Conservation (phyloP, 2,329 filamentous ascomycete genomes). For the Alternaria rosae region DNA sequence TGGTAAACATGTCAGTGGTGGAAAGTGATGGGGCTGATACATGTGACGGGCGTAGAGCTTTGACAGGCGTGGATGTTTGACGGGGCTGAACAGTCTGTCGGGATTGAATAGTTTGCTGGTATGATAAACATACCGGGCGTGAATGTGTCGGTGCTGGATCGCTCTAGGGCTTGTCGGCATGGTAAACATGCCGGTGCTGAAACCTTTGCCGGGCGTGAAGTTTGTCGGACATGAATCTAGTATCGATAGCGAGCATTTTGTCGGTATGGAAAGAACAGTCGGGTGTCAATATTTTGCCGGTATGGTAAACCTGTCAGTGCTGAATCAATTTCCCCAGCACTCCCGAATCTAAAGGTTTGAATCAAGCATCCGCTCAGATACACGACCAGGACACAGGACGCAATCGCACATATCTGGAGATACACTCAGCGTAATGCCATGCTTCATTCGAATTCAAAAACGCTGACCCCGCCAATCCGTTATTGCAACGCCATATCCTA, state of each 20-base stretch:
- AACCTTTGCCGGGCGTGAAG: neutral
- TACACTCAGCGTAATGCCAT: neutral
- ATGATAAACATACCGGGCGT: neutral
- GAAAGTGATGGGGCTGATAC: neutral
- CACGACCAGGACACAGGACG: neutral
- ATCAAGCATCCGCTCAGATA: neutral
- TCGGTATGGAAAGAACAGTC: neutral
- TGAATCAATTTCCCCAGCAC: neutral
- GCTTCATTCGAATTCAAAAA: conserved; percentile 15
- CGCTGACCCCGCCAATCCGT: conserved; percentile 13
- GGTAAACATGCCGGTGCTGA: neutral
- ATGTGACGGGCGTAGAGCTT: neutral
- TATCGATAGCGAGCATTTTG: neutral
- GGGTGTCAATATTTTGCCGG: neutral
- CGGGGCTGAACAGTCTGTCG: neutral
- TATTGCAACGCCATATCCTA: conserved; percentile 31
- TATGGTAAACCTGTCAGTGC: neutral
- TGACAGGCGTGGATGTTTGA: neutral
- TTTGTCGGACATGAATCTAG: neutral
- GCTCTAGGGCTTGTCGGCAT: neutral
- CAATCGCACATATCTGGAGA: neutral
- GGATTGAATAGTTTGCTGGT: neutral
- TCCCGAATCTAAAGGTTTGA: neutral
- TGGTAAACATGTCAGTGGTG: neutral
- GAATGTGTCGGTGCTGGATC: neutral